A percentile compares a stretch with the other conserved stretches of the same genome.
These are phyloP conservation scores for Saccharomycopsis sp. DNA, from an alignment of 805 yeast genomes.

Conservation along the genomic window DNA sequence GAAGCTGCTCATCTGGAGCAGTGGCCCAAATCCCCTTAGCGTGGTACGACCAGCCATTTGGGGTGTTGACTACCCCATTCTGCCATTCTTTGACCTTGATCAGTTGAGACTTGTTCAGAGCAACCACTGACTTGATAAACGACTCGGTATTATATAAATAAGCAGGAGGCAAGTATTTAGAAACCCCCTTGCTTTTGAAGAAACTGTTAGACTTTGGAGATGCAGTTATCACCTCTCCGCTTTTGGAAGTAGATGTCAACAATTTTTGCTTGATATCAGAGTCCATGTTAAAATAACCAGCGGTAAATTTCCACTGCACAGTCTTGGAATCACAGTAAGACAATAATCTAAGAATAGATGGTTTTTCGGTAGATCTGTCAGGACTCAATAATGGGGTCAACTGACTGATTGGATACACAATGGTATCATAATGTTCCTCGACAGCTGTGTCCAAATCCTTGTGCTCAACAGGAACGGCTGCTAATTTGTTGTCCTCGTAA, in stretches of 20 bases:
- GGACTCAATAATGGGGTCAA: slow-evolving; percentile 71
- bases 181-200: slow-evolving; percentile 74
- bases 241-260: slow-evolving; percentile 44
- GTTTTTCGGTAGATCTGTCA: slow-evolving; percentile 76
- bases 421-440: slow-evolving; percentile 40
- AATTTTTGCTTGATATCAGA: slow-evolving; percentile 61
- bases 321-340: slow-evolving; percentile 46
- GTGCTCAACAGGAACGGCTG: slow-evolving; percentile 24
- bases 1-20: slow-evolving; percentile 47
- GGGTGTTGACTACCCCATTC: slow-evolving; percentile 73
- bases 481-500: slow-evolving; percentile 20
- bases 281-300: slow-evolving; percentile 92
- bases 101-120: slow-evolving; percentile 1
- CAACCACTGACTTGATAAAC: slow-evolving; percentile 45
- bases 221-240: slow-evolving; percentile 78
- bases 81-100: slow-evolving; percentile 78
- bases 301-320: slow-evolving; percentile 80
- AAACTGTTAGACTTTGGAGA: slow-evolving; percentile 93
- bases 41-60: slow-evolving; percentile 94
- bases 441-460: too few relatives aligned
- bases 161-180: slow-evolving; percentile 79
- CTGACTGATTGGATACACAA: slow-evolving; percentile 87
- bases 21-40: slow-evolving; percentile 93
- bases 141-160: slow-evolving; percentile 68
- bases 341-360: slow-evolving; percentile 55